Base-by-base conservation (phyloP, 805 yeast species). In the Hanseniaspora vineae region DNA sequence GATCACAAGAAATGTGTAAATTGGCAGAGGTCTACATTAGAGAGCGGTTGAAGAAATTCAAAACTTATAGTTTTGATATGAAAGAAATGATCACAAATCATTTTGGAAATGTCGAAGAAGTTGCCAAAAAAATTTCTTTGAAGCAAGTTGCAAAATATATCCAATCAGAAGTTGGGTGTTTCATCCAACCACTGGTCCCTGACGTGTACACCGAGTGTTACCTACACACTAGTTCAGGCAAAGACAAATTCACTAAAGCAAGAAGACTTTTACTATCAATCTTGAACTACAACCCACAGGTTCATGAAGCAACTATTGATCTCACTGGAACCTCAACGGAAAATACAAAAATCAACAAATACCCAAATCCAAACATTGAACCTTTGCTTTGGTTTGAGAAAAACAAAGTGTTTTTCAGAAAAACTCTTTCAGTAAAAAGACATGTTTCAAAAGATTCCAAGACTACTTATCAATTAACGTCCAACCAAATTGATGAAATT, bases 371-470 rank as follows among this genome's bases (percentile, higher is more conserved):
- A 18, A 56, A 60, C 44, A 46, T 49, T 5, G 57, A 57, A 32
- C 50, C 55, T 32, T 45, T 62, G 9, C 56, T 60, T 50, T 61
- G 66, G 66, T 23, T 54, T 14, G 46, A 50, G 37, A 55, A 51
- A 43, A 50, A 50, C 14, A 52, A 55, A 19, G 44, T 50, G 1
- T 62, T 64, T 64, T 52, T 44, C 42, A 55, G 65, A 42, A 44
- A 54, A 15, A 62, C 57, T 42, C 42, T 45, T 35, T 56, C 57
- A 11, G 37, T 52, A 13, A 35, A 44, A 17, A 47, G 44, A 39
- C 42, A 33, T 33, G 37, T 5, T 33, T 33, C 15, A 5, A 33
- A 33, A 33, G 37, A 11, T 5, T 33, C 14, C 15, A 13, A 33
- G 15, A 33, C 37, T 11, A 10, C 3, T 5, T 12, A 33, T n/a